Base-by-base conservation (phyloP, 768 basidiomycete genomes). In the Stropharia rugosoannulata region DNA sequence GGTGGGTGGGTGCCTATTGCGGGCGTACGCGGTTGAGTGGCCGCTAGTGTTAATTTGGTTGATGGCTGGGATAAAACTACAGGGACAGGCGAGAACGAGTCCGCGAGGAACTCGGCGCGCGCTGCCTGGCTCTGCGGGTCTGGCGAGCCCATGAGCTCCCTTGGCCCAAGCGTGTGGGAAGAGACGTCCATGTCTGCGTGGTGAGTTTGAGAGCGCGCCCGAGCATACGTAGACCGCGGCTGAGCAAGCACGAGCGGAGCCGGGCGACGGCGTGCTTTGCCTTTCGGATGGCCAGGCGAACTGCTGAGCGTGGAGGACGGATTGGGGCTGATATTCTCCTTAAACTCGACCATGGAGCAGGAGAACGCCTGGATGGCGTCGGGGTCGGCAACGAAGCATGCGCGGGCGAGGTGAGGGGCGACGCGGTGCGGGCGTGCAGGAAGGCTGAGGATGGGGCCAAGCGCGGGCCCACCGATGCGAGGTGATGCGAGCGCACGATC, bases 401-500 rank as follows among this genome's bases (percentile, higher is more conserved):
- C 65, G 10, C 73, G 64, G 22, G 66, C 66, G 29, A 76, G 67
- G 58, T 76, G 73, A 60, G 67, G 68, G 6, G 69, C 68, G 5
- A 62, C 58, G 9, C 68, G 63, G 37, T 66, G 66, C 1, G 71
- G 68, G 37, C 74, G 69, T 18, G 72, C 65, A n/a, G 74, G 73
- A 44, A 75, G 64, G 19, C 68, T 70, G 37, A 78, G 68, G 13
- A 75, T 55, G 29, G 48, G 38, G 38, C 70, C 68, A 49, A 73
- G 67, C 51, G 76, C 77, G 12, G 72, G 56, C 1, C 73, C 72
- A 3, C 71, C 71, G 60, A 76, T 71, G 42, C 67, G 66, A 9
- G 70, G 68, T 32, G 65, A 68, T 45, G 74, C 73, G 53, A 65
- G 60, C 19, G 59, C 57, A 57, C 66, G 64, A 13, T 70, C 70